These are phyloP conservation scores for Euphrasia confusa DNA, from an alignment of 257 asterid species.

Conservation along the genomic window DNA sequence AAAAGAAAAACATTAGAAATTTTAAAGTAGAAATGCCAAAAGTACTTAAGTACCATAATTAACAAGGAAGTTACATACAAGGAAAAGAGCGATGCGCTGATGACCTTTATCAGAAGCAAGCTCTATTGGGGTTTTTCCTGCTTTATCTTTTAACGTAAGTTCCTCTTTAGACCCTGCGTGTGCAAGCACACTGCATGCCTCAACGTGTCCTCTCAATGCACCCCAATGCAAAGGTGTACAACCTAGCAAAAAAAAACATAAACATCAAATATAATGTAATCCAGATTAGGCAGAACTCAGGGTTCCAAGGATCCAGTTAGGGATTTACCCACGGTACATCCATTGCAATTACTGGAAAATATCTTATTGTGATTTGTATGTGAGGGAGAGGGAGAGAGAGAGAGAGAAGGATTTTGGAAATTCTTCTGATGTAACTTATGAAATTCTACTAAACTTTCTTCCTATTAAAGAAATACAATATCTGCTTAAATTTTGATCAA, in stretches of 20 bases:
- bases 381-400: neutral
- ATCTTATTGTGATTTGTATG: slow-evolving; percentile 1
- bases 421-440: neutral
- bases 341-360: neutral
- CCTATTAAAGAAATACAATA: neutral
- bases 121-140: slow-evolving; percentile 80
- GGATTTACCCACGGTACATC: slow-evolving; percentile 8
- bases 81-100: slow-evolving; percentile 77
- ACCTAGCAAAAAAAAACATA: slow-evolving; percentile 45
- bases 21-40: slow-evolving; percentile 6
- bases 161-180: slow-evolving; percentile 90
- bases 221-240: slow-evolving; percentile 99
- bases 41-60: slow-evolving; percentile 20
- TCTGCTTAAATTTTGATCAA: neutral
- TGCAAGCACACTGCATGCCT: slow-evolving; percentile 88
- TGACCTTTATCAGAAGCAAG: slow-evolving; percentile 98
- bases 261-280: slow-evolving; percentile 22
- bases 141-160: slow-evolving; percentile 61
- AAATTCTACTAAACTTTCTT: neutral
- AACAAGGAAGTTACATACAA: slow-evolving; percentile 72
- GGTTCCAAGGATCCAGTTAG: slow-evolving; percentile 2
- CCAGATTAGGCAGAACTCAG: slow-evolving; percentile 6
- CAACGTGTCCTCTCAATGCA: slow-evolving; percentile 79
- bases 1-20: slow-evolving; percentile 6
- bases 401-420: neutral